A percentile compares a stretch with the other conserved stretches of the same genome.
Conservation (phyloP, 495 filamentous ascomycete species). For the Letharia columbiana region DNA sequence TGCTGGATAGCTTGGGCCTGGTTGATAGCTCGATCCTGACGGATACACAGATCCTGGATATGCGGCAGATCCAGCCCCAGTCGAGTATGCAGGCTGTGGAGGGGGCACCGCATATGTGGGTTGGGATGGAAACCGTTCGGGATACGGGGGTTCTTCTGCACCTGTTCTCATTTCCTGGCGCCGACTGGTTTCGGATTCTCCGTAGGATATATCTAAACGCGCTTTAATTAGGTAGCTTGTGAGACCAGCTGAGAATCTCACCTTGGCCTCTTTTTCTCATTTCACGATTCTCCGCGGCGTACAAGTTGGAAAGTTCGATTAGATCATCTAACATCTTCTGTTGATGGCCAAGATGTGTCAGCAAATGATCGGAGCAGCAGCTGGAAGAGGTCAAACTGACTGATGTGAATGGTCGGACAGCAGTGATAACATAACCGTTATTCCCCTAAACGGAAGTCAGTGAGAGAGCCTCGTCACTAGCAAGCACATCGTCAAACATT, state of each 20-base stretch:
- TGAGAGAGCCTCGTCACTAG: not conserved
- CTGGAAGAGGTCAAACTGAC: conserved; percentile 15
- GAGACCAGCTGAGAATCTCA: conserved; percentile 4
- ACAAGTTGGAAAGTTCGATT: conserved; percentile 21
- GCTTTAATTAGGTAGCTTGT: conserved; percentile 10
- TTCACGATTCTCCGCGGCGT: conserved; percentile 22
- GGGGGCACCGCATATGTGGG: not conserved
- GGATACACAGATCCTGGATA: conserved; percentile 13
- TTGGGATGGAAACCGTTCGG: conserved; percentile 4
- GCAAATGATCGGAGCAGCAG: not conserved
- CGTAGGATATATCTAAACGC: conserved; percentile 18
- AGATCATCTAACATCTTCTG: conserved; percentile 26
- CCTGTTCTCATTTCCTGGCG: conserved; percentile 15
- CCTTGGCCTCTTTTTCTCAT: conserved; percentile 20
- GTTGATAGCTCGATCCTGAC: conserved; percentile 16
- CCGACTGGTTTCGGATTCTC: conserved; percentile 18
- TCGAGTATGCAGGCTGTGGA: conserved; percentile 7
- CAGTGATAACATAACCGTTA: conserved; percentile 23
- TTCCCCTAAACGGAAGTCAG: conserved; percentile 22
- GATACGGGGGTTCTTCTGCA: not conserved
- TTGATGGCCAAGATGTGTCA: not conserved
- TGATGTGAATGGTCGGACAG: conserved; percentile 26
- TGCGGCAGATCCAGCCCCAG: not conserved
- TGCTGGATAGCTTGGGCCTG: conserved; percentile 15
- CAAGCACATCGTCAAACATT: conserved; percentile 47